Evolutionary conservation across 768 basidiomycete species (phyloP).

Genomic region (Mycena polygramma): DNA sequence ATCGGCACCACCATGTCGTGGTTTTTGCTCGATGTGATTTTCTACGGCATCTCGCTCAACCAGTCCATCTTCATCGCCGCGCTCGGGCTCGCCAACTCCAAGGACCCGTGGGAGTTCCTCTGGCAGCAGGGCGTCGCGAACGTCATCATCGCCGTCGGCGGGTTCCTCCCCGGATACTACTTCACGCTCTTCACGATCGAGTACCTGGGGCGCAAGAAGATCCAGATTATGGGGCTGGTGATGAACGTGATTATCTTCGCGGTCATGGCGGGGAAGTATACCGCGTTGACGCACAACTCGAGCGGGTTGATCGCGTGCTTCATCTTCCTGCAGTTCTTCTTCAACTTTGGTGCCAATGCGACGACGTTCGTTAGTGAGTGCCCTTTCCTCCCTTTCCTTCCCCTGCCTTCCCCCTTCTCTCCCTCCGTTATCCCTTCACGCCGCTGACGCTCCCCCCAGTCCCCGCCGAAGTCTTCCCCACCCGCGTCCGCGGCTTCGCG

Average conservation of each 20-base stretch:
- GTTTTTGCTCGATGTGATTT: constrained; percentile 25
- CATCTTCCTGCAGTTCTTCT: constrained; percentile 63
- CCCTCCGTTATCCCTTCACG: too few relatives aligned
- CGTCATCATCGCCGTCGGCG: constrained; percentile 32
- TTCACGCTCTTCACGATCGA: constrained; percentile 19
- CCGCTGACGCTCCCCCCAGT: constrained; percentile 39
- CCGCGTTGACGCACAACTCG: constrained; percentile 14
- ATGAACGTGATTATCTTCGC: constrained; percentile 33
- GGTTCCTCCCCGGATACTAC: background rate
- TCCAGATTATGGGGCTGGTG: constrained; percentile 29
- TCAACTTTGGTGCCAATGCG: constrained; percentile 75
- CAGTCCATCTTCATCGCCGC: constrained; percentile 35
- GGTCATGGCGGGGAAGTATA: constrained; percentile 32
- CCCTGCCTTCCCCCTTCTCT: background rate
- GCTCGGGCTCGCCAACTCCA: constrained; percentile 31
- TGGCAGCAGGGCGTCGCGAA: constrained; percentile 37
- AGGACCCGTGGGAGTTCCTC: constrained; percentile 36
- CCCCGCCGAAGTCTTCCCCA: constrained; percentile 76
- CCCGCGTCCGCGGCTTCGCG: constrained; percentile 74
- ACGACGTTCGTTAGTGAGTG: constrained; percentile 65
- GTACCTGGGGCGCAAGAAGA: constrained; percentile 30
- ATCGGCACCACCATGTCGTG: constrained; percentile 31
- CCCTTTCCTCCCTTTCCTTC: background rate
- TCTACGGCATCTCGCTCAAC: constrained; percentile 28
- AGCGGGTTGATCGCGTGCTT: constrained; percentile 33